Conservation (phyloP, 768 basidiomycete species). For the Tulasnella sp. region DNA sequence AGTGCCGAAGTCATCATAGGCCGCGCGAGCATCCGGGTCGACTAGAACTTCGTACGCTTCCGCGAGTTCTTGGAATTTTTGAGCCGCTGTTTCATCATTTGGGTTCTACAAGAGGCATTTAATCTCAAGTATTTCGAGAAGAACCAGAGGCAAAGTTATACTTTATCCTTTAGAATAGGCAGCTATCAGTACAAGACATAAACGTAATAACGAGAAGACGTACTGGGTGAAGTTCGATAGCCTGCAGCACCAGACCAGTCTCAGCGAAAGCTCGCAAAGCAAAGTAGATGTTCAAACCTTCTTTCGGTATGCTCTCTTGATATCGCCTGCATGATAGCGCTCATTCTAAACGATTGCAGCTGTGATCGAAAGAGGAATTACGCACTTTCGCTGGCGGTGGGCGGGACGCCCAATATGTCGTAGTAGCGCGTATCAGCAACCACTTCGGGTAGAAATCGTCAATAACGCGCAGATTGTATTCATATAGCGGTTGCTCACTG, state of each 20-base stretch:
- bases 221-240: conserved; percentile 81
- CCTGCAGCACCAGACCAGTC: conserved; percentile 34
- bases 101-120: conserved; percentile 48
- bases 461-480: not conserved
- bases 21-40: conserved; percentile 51
- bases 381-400: conserved; percentile 61
- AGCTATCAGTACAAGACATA: not conserved
- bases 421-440: conserved; percentile 44
- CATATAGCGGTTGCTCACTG: not conserved
- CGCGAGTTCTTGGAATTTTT: conserved; percentile 80
- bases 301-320: conserved; percentile 88
- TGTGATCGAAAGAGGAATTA: not conserved
- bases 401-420: conserved; percentile 66
- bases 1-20: conserved; percentile 60
- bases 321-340: conserved; percentile 44
- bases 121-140: conserved; percentile 2
- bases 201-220: conserved; percentile 21
- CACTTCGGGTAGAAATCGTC: conserved; percentile 15
- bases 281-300: conserved; percentile 42
- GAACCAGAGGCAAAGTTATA: conserved; percentile 19
- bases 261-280: not conserved
- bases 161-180: conserved; percentile 48
- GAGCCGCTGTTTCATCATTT: conserved; percentile 71
- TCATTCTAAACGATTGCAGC: not conserved
- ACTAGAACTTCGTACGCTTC: conserved; percentile 85